Evolutionary conservation across 2,329 filamentous ascomycete genomes (phyloP).

Genomic region (Ceratocystis harringtonii): DNA sequence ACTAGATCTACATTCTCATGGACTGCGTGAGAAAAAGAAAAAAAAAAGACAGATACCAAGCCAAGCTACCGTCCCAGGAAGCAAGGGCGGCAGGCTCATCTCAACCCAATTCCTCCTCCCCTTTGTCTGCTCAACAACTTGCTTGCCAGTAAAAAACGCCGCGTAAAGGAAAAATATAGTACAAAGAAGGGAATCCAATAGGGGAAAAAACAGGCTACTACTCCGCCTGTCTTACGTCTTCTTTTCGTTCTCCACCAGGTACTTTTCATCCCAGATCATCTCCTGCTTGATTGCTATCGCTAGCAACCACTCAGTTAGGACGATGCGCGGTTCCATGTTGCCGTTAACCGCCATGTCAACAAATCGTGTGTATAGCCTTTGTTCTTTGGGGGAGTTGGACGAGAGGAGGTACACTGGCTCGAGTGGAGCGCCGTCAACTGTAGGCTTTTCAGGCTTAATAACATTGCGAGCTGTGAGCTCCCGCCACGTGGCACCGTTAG

Average conservation of each 20-base stretch:
- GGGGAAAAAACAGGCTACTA: not conserved
- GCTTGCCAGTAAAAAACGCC: not conserved
- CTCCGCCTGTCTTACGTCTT: not conserved
- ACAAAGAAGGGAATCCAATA: not conserved
- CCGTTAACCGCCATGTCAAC: constrained; percentile 61
- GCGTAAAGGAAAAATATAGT: not conserved
- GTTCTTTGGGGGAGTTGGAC: constrained; percentile 50
- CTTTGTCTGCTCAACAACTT: too few relatives aligned
- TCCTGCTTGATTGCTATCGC: constrained; percentile 81
- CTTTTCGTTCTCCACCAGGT: constrained; percentile 31
- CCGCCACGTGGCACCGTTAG: constrained; percentile 74
- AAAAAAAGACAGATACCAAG: not conserved
- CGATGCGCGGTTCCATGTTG: constrained; percentile 66
- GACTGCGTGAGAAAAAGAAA: not conserved
- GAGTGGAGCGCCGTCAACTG: constrained; percentile 39
- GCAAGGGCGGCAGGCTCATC: not conserved
- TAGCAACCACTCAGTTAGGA: constrained; percentile 77
- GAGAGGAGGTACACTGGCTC: constrained; percentile 76
- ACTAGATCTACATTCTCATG: too few relatives aligned
- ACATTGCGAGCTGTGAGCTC: constrained; percentile 60
- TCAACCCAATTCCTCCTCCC: too few relatives aligned
- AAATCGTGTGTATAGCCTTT: constrained; percentile 65
- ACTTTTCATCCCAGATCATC: constrained; percentile 50
- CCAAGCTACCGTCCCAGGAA: not conserved
- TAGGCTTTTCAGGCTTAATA: constrained; percentile 46